phyloP scores from a whole-genome alignment of 2,329 filamentous ascomycete genomes.

The Cladosporium oxysporum region DNA sequence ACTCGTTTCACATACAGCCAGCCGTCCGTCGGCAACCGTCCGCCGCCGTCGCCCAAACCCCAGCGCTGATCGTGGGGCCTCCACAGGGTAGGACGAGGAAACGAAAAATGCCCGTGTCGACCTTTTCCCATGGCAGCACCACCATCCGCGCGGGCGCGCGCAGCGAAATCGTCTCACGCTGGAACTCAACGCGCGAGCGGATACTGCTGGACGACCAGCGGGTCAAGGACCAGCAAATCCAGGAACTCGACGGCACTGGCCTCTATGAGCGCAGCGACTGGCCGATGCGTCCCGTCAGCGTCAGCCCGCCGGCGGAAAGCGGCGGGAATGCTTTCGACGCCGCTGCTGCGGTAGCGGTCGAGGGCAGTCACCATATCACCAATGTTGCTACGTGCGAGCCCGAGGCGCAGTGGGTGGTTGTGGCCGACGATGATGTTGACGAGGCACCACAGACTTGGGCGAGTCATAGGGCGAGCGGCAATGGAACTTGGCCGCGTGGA shows the following conservation, averaged over 20 bases:
- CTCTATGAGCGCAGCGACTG: slow-evolving; percentile 33
- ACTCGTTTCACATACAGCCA: slow-evolving; percentile 9
- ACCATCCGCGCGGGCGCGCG: slow-evolving; percentile 21
- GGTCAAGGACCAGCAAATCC: slow-evolving; percentile 28
- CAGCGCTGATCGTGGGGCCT: slow-evolving; percentile 11
- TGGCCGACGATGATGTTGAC: slow-evolving; percentile 25
- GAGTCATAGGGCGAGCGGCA: slow-evolving; percentile 4
- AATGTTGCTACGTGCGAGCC: slow-evolving; percentile 21
- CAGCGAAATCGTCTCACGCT: slow-evolving; percentile 29
- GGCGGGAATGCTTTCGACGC: not conserved
- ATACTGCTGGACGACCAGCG: slow-evolving; percentile 31
- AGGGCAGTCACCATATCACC: slow-evolving; percentile 18
- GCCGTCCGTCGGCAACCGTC: slow-evolving; percentile 5
- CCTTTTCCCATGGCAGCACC: slow-evolving; percentile 28
- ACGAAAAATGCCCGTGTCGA: slow-evolving; percentile 33
- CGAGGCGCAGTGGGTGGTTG: slow-evolving; percentile 24
- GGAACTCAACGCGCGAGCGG: slow-evolving; percentile 32
- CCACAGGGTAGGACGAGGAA: slow-evolving; percentile 6
- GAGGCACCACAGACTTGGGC: not conserved
- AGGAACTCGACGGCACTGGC: slow-evolving; percentile 35
- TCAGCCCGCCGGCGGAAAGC: slow-evolving; percentile 20
- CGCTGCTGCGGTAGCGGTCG: not conserved
- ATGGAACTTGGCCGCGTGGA: slow-evolving; percentile 18
- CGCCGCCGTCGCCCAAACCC: slow-evolving; percentile 11
- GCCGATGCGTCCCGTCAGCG: slow-evolving; percentile 27